Evolutionary conservation across 164 flowering plant species (phyloP).

Genomic region (Cinnamomum micranthum): DNA sequence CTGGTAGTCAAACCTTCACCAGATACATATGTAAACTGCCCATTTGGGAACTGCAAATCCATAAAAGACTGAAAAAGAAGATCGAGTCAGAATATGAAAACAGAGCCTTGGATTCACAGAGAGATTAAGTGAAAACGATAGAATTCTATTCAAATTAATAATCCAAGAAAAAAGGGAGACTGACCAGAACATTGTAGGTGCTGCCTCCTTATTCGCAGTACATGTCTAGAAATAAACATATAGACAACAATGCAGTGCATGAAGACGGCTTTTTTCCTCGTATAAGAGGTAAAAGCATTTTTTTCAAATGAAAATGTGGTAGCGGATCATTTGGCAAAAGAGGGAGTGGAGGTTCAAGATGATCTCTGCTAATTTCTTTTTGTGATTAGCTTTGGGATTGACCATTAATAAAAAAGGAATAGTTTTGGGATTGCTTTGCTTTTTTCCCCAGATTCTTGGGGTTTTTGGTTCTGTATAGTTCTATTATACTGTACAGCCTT

Average conservation of each 20-base stretch:
- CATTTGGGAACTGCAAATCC: slow-evolving; percentile 96
- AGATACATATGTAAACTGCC: slow-evolving; percentile 88
- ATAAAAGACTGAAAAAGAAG: slow-evolving; percentile 70
- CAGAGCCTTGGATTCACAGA: background rate
- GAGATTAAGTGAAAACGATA: background rate
- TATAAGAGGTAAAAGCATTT: too few species aligned
- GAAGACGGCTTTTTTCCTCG: background rate
- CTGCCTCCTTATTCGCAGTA: background rate
- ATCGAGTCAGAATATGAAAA: background rate
- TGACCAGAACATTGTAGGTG: background rate
- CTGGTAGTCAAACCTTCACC: slow-evolving; percentile 93
- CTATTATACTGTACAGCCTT: too few species aligned
- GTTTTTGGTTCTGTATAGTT: too few species aligned
- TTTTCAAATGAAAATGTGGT: too few species aligned
- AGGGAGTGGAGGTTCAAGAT: too few species aligned
- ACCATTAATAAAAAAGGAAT: too few species aligned
- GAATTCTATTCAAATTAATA: background rate
- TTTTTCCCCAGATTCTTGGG: too few species aligned
- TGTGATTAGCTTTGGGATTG: too few species aligned
- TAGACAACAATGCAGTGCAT: background rate
- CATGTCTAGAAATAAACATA: background rate
- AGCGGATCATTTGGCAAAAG: too few species aligned
- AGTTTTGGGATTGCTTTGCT: too few species aligned
- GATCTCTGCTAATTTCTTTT: too few species aligned
- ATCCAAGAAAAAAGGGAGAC: background rate